Evolutionary conservation across 2,329 filamentous ascomycete genomes (phyloP).

Genomic region (Penicillium sp.): DNA sequence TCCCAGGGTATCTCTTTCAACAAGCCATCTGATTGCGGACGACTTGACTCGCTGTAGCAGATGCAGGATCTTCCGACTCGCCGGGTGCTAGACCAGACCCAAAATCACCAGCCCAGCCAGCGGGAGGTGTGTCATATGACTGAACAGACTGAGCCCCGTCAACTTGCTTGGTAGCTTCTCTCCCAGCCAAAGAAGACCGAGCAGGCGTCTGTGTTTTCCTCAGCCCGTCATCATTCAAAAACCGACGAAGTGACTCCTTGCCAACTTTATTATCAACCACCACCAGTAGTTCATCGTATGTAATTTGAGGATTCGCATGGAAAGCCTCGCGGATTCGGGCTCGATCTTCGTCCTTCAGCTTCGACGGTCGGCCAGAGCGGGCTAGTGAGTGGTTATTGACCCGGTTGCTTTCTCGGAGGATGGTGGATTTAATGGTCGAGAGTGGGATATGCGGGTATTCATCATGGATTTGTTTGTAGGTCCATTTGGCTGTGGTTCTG

Average conservation of each 20-base stretch:
- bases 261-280: slow-evolving; percentile 1
- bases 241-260: slow-evolving; percentile 1
- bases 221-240: not conserved
- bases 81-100: not conserved
- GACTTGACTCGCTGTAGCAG: not conserved
- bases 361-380: slow-evolving; percentile 1
- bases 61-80: not conserved
- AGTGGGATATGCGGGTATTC: slow-evolving; percentile 9
- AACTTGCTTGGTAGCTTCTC: not conserved
- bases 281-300: not conserved
- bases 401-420: not conserved
- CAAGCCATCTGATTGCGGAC: not conserved
- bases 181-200: not conserved
- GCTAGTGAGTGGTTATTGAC: slow-evolving; percentile 1
- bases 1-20: not conserved
- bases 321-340: not conserved
- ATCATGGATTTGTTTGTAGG: slow-evolving; percentile 8
- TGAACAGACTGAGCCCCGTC: not conserved
- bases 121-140: not conserved
- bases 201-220: not conserved
- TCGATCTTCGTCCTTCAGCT: not conserved
- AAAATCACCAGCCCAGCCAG: not conserved
- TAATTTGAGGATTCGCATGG: not conserved
- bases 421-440: slow-evolving; percentile 11
- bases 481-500: slow-evolving; percentile 10